Conservation (phyloP, 176 grass and related monocot genomes). For the Stipa capillata region DNA sequence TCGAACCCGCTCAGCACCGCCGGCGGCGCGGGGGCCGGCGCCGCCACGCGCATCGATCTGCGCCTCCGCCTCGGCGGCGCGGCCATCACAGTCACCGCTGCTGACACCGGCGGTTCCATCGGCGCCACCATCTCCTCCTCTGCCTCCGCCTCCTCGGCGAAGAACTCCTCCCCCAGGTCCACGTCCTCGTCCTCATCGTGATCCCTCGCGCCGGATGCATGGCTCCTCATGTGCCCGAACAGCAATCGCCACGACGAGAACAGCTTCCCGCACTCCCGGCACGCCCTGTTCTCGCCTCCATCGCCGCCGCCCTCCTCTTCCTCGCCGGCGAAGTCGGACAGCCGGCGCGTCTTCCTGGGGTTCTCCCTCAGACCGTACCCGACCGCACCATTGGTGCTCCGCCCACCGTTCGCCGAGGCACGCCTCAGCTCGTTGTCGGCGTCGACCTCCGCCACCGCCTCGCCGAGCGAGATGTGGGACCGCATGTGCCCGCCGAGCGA, state of each 20-base stretch:
- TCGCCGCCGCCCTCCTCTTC: neutral
- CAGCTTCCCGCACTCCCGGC: slow-evolving; percentile 44
- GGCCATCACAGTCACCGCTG: neutral
- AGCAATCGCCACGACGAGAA: slow-evolving; percentile 46
- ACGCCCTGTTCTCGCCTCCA: slow-evolving; percentile 13
- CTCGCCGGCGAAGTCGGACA: slow-evolving; percentile 31
- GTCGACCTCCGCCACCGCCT: neutral
- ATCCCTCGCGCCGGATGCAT: slow-evolving; percentile 10
- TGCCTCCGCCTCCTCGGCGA: neutral
- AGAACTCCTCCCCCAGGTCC: neutral
- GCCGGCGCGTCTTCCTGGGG: slow-evolving; percentile 63
- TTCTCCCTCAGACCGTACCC: slow-evolving; percentile 66
- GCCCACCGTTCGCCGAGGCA: neutral
- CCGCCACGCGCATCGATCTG: slow-evolving; percentile 32
- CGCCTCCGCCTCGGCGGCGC: slow-evolving; percentile 28
- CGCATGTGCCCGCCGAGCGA: slow-evolving; percentile 70
- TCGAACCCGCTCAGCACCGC: slow-evolving; percentile 22
- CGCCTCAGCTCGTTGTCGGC: neutral
- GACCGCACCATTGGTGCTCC: neutral
- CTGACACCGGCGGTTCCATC: neutral
- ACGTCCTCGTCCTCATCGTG: neutral
- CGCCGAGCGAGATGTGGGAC: slow-evolving; percentile 43
- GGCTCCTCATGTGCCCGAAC: slow-evolving; percentile 44
- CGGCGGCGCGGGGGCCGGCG: slow-evolving; percentile 4
- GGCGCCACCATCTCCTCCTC: neutral